Evolutionary conservation across 257 asterid genomes (phyloP).

Genomic region (Jaltomata sinuosa): DNA sequence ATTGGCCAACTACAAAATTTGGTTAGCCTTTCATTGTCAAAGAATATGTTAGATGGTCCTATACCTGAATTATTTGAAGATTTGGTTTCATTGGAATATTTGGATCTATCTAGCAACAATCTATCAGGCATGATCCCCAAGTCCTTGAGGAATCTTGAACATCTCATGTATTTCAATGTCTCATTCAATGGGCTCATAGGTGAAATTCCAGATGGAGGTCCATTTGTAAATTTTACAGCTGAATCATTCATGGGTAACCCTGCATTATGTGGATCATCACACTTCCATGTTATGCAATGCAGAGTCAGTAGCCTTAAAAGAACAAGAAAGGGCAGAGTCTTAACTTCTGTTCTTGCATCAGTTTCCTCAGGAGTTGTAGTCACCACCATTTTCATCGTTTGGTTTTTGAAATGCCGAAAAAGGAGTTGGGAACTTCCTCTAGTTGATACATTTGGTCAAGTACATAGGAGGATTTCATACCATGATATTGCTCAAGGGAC

Average conservation of each 20-base stretch:
- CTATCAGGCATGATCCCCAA: neutral
- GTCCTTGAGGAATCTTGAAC: neutral
- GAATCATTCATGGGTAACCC: conserved; percentile 3
- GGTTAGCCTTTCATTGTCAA: neutral
- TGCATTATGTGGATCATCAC: conserved; percentile 1
- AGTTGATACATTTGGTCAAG: neutral
- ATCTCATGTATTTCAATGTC: conserved; percentile 3
- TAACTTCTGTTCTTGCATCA: neutral
- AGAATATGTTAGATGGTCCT: conserved; percentile 6
- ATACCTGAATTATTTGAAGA: conserved; percentile 7
- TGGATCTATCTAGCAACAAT: conserved; percentile 4
- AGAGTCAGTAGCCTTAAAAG: neutral
- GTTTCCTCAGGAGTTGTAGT: neutral
- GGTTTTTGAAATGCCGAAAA: neutral
- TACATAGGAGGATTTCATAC: neutral
- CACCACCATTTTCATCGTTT: neutral
- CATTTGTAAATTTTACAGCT: neutral
- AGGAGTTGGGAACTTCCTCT: neutral
- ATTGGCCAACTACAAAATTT: conserved; percentile 8
- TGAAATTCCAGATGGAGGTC: conserved; percentile 9
- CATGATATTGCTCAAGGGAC: conserved; percentile 1
- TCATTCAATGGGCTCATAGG: conserved; percentile 3
- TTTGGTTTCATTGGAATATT: neutral
- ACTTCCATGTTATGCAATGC: neutral
- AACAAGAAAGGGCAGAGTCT: neutral